Evolutionary conservation across 1,284 basidiomycete species (phyloP), one percentile per base, ranked within the genome.

Genomic region (Schizophyllum commune): DNA sequence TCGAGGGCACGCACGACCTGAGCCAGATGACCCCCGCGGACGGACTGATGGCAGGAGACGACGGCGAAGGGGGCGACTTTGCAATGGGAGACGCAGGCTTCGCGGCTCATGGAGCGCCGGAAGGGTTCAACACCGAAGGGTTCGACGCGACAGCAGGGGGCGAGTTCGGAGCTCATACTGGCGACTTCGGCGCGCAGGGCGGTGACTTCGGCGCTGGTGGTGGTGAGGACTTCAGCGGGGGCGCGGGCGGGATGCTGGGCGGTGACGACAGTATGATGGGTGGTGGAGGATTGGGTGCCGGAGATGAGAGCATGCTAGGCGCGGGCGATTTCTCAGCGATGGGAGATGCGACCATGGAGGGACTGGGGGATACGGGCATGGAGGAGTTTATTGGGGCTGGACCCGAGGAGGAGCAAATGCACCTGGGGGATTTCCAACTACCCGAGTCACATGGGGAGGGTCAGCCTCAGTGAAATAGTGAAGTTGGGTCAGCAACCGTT

Each of bases 1-100:
- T 85, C 56, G 87, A 86, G 66, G 73, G 67, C 15, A 73, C 79
- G 32, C 78, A 80, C 61, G 80, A 83, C 63, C 70, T 90, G 58
- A 76, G 78, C 13, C 85, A 88, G 68, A 68, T 91, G 66, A 74
- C 80, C 47, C 63, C 62, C 2, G 70, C 72, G 39, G 83, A 87
- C 67, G 74, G 72, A 9, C 66, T 90, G 32, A 55, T 55, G 53
- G 53, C 20, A 5, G 53, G 17, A 2, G 39, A 47, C 39, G 39
- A 8, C 39, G 39, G 39, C 13, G 39, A 17, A 47, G 39, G 39
- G 17, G 39, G 39, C 39, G 39, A 47, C 39, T 47, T 47, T 17
- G 9, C 39, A 3, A 47, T 47, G 39, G 39, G 39, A 3, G 39
- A 47, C 17, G 39, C 9, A 9, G 39, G 17, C 39, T 47, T 47